Base-by-base conservation (phyloP, 805 yeast species). In the Ogataea angusta region DNA sequence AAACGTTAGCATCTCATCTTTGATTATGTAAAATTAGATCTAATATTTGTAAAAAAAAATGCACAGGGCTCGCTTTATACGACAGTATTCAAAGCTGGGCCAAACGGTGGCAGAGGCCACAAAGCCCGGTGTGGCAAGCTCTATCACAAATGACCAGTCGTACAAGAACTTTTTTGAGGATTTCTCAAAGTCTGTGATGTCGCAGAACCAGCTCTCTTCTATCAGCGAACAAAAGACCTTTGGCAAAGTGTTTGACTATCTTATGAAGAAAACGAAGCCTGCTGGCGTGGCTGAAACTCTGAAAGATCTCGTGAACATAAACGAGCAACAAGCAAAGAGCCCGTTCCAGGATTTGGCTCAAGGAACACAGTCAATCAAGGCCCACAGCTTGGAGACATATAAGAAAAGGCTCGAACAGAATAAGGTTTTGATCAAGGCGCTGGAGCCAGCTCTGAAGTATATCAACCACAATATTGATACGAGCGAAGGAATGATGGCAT, bases 141-240 rank as follows among this genome's bases (percentile, higher is more conserved):
- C 43, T 15, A 36, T 53, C 10, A 43, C 54, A 15, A 42, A 46
- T 17, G 52, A 50, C 33, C 40, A 49, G 18, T 43, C 55, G 6
- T 59, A 58, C 38, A 43, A 54, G 25, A 48, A 38, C 10, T 59
- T 57, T 28, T 57, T 59, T 12, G 41, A 51, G 13, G 60, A 52
- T 17, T 58, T 56, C 34, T 53, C 58, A 16, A 43, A 46, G 22
- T 48, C 59, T 10, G 49, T 46, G 16, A 39, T 43, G 29, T 34
- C 35, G 12, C 45, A 43, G 26, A 36, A 47, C 10, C 51, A 51
- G 31, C 43, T 54, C 30, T 47, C 63, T 3, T 58, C 64, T 0
- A 51, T 59, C 30, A 60, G 60, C 27, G 66, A 62, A 35, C 62
- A 59, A 36, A 56, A 60, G 36, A 57, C 64, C 4, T 62, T 61